These are phyloP conservation scores for Mycena latifolia DNA, from an alignment of 768 basidiomycete genomes.

Conservation along the genomic window DNA sequence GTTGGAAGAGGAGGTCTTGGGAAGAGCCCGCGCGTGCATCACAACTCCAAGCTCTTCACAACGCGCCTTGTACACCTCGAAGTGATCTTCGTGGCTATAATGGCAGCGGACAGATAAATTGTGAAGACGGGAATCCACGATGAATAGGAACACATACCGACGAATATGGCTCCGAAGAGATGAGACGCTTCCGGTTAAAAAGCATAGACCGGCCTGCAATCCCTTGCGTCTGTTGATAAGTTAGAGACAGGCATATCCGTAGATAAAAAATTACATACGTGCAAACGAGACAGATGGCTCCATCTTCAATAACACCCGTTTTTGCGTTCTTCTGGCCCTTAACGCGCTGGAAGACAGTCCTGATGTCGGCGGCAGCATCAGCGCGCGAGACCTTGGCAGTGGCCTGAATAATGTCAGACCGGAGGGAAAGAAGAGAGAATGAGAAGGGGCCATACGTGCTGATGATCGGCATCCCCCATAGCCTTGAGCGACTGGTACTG, in stretches of 20 bases:
- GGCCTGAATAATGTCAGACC: not conserved
- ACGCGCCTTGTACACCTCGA: slow-evolving; percentile 4
- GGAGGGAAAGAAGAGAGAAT: not conserved
- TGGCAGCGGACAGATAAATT: too few relatives aligned
- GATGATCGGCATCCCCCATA: slow-evolving; percentile 15
- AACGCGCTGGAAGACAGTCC: not conserved
- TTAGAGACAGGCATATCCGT: too few relatives aligned
- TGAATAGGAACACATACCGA: not conserved
- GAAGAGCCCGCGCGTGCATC: not conserved
- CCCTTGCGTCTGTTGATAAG: not conserved
- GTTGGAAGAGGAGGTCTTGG: not conserved
- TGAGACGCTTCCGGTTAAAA: not conserved
- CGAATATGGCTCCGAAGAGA: not conserved
- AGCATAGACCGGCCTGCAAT: not conserved
- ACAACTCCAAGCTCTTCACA: not conserved
- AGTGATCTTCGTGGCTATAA: not conserved
- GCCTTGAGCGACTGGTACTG: slow-evolving; percentile 11
- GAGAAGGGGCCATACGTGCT: not conserved
- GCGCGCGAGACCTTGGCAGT: not conserved
- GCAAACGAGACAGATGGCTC: not conserved
- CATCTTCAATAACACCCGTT: not conserved
- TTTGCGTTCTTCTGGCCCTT: not conserved
- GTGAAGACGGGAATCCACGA: too few relatives aligned
- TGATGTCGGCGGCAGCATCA: not conserved
- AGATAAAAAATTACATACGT: not conserved